phyloP scores from a whole-genome alignment of 305 asterid genomes.

The Fraxinus latifolia region DNA sequence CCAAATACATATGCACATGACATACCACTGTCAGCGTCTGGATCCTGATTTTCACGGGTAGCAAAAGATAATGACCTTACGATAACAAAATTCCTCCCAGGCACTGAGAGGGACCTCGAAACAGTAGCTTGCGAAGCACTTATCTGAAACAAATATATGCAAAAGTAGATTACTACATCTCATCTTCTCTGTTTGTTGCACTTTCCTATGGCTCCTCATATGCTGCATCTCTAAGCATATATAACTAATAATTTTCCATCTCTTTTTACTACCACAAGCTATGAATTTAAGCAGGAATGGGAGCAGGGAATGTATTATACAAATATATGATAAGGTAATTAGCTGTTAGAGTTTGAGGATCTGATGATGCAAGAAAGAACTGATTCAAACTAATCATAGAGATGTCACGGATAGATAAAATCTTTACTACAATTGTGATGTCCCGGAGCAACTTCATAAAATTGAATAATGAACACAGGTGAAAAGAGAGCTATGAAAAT shows the following conservation, averaged over 20 bases:
- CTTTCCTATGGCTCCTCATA: not conserved
- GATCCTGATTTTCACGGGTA: constrained; percentile 42
- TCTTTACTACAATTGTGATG: not conserved
- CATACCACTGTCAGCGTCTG: constrained; percentile 61
- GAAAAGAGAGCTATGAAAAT: not conserved
- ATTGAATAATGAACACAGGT: not conserved
- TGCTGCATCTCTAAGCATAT: not conserved
- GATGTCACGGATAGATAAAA: not conserved
- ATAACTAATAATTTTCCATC: not conserved
- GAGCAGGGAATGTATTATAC: not conserved
- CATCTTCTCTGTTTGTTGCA: not conserved
- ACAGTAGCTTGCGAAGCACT: constrained; percentile 44
- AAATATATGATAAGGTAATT: not conserved
- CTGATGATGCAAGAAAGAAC: not conserved
- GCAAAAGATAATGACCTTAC: constrained; percentile 73
- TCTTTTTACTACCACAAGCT: not conserved
- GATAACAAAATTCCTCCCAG: constrained; percentile 60
- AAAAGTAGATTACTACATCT: not conserved
- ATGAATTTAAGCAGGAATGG: not conserved
- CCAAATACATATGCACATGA: constrained; percentile 12
- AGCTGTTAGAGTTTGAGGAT: not conserved
- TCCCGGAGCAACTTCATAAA: not conserved
- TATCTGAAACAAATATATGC: constrained; percentile 39
- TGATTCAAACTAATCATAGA: not conserved
- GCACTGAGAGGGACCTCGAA: constrained; percentile 81